Evolutionary conservation across 352 stramenopile species (phyloP), one percentile per base, ranked within the genome.

Genomic region (Globisporangium splendens): DNA sequence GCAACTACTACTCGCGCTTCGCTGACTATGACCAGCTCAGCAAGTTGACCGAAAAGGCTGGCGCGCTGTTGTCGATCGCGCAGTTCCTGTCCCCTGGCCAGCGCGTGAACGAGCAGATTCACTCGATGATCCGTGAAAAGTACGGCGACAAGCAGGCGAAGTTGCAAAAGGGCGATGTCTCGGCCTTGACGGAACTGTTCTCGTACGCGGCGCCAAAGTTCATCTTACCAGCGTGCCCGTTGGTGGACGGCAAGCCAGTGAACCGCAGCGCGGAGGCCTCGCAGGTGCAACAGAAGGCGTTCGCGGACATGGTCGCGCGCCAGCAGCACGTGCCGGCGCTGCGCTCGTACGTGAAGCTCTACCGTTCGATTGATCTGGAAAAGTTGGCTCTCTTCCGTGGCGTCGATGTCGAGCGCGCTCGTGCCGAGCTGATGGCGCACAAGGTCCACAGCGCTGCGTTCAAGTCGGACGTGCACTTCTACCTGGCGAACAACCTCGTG

Each of bases 281-380:
- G 65, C 67, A 90, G 62, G 71, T 88, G 17, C 85, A 96, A 68
- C 75, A 89, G 57, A 82, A 84, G 60, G 69, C 91, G 28, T 98
- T 98, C 60, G 78, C 90, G 48, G 81, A 93, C 41, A 91, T 98
- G 73, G 93, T 98, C 46, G 61, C 70, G 33, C 74, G 82, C 43
- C 89, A 98, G 68, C 70, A 88, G 58, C 83, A 87, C 53, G 83
- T 98, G 53, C 79, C 89, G 46, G 94, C 93, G 62, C 81, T 99
- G 49, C 77, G 94, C 54, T 98, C 90, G 50, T 98, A 98, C 79
- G 83, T 99, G 66, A 98, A 97, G 66, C 77, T 99, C 8, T 99
- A 99, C 78, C 97, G 93, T 8, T 98, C 93, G 47, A 98, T 99
- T 69, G 81, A 86, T 42, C 70, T 98, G 38, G 84, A 83, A 41